These are phyloP conservation scores for Chrysanthemum lavandulifolium DNA, from an alignment of 129 eudicot genomes.

Conservation along the genomic window DNA sequence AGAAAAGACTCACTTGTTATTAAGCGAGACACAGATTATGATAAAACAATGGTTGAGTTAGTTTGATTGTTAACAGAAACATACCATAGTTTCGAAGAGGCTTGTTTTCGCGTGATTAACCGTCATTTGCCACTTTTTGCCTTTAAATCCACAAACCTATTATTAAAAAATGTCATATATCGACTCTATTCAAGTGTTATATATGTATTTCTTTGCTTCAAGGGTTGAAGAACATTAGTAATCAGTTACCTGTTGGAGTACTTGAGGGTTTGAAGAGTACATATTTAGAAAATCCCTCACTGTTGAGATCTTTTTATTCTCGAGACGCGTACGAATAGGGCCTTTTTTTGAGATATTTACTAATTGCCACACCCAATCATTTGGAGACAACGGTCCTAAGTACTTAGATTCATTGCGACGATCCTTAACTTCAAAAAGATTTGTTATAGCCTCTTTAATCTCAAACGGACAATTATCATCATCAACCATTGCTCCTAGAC, in stretches of 20 bases:
- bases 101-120: conserved; percentile 38
- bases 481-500: conserved; percentile 29
- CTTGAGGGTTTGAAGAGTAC: conserved; percentile 9
- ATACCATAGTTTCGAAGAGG: conserved; percentile 1
- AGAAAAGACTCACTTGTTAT: too few species aligned
- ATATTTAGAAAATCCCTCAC: conserved; percentile 34
- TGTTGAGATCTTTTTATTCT: background rate
- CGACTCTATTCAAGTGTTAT: too few species aligned
- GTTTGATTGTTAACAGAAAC: background rate
- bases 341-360: conserved; percentile 22
- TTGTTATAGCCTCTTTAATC: conserved; percentile 15
- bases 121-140: conserved; percentile 32
- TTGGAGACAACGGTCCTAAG: conserved; percentile 9
- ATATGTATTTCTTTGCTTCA: too few species aligned
- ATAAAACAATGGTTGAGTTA: background rate
- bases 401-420: conserved; percentile 1
- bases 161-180: background rate
- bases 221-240: background rate
- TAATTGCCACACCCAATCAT: conserved; percentile 29
- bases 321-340: conserved; percentile 14
- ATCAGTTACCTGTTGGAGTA: conserved; percentile 35
- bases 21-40: too few species aligned
- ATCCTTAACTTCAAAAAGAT: conserved; percentile 27
- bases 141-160: conserved; percentile 25
- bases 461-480: background rate